These are phyloP conservation scores for Berberis vulgaris DNA, from an alignment of 164 flowering plant species.

Conservation along the genomic window DNA sequence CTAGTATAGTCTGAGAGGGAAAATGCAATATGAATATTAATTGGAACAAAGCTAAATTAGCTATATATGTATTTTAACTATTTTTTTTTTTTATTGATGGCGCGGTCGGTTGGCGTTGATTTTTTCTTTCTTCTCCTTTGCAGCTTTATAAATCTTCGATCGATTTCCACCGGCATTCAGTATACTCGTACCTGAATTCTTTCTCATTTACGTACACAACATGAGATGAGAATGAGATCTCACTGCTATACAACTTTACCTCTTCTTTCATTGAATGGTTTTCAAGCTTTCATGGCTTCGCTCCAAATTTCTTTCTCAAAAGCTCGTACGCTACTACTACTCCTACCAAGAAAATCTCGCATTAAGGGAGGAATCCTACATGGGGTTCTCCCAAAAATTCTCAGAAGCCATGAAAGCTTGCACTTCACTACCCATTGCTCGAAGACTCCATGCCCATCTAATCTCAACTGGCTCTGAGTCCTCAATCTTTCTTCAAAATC, in stretches of 20 bases:
- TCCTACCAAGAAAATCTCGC: slow-evolving; percentile 4
- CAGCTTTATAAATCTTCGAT: no score
- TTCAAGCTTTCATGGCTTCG: slow-evolving; percentile 1
- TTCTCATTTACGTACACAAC: no score
- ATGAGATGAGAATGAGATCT: no score
- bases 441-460: slow-evolving; percentile 1
- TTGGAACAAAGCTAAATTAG: no score
- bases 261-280: not conserved
- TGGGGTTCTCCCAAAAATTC: slow-evolving; percentile 5
- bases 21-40: no score
- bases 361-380: slow-evolving; percentile 2
- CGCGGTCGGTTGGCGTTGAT: no score
- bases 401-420: not conserved
- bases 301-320: not conserved
- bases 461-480: not conserved
- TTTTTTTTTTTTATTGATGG: no score
- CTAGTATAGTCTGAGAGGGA: no score
- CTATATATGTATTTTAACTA: no score
- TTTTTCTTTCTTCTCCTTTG: no score
- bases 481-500: slow-evolving; percentile 3
- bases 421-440: not conserved
- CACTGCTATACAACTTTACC: not conserved
- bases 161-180: no score
- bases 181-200: no score
- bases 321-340: not conserved